These are phyloP conservation scores for Uronychia binucleata DNA, from an alignment of 73 alveolate species.

Conservation along the genomic window DNA sequence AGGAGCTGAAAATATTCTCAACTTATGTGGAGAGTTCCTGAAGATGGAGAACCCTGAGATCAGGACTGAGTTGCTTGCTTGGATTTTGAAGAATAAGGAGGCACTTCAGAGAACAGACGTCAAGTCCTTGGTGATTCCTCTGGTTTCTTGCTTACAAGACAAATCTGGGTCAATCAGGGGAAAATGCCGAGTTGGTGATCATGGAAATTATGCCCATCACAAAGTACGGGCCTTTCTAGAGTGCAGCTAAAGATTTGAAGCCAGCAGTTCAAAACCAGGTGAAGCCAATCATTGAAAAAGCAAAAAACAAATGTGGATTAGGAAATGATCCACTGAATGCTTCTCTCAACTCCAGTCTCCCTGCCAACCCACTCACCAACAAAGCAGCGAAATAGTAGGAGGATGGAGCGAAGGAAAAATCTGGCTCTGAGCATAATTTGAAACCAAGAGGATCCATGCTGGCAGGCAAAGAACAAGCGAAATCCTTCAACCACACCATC, in stretches of 20 bases:
- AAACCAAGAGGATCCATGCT: constrained; percentile 10
- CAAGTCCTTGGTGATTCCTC: constrained; percentile 57
- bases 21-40: constrained; percentile 55
- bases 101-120: constrained; percentile 60
- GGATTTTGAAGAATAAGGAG: constrained; percentile 79
- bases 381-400: no score
- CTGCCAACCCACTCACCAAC: no score
- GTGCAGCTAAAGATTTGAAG: constrained; percentile 65
- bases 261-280: constrained; percentile 85
- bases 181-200: constrained; percentile 74
- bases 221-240: constrained; percentile 37
- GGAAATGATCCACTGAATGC: constrained; percentile 17
- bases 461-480: background rate
- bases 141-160: constrained; percentile 77
- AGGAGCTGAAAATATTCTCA: constrained; percentile 79
- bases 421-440: no score
- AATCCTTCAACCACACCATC: background rate
- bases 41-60: constrained; percentile 80
- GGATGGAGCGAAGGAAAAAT: no score
- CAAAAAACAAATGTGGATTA: constrained; percentile 45
- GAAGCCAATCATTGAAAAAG: constrained; percentile 74
- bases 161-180: constrained; percentile 77
- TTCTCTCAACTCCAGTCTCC: background rate
- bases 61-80: constrained; percentile 73
- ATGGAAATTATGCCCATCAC: constrained; percentile 61